Conservation (phyloP, 139 green algal species). For the Tetraselmis striata region DNA sequence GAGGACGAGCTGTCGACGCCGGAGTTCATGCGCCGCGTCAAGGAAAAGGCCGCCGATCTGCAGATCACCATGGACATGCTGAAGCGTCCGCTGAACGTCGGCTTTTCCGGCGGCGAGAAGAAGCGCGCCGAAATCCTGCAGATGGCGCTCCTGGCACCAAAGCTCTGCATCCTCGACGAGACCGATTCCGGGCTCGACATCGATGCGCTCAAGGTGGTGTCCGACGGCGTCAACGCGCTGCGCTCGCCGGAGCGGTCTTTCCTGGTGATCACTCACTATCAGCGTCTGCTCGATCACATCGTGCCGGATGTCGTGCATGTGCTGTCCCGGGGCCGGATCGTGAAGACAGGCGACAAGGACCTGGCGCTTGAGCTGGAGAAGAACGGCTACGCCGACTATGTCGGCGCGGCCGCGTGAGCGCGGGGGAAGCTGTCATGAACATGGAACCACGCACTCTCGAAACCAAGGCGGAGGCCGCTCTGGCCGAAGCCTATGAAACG, state of each 20-base stretch:
- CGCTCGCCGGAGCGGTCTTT: slow-evolving; percentile 34
- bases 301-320: slow-evolving; percentile 70
- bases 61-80: too few relatives aligned
- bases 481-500: too few relatives aligned
- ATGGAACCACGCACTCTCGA: too few relatives aligned
- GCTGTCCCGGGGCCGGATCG: too few relatives aligned
- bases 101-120: slow-evolving; percentile 98
- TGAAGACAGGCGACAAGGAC: too few relatives aligned
- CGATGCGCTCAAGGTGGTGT: slow-evolving; percentile 81
- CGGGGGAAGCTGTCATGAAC: too few relatives aligned
- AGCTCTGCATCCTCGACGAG: slow-evolving; percentile 77
- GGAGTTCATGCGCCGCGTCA: slow-evolving; percentile 94
- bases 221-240: slow-evolving; percentile 63
- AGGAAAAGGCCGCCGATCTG: slow-evolving; percentile 67
- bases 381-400: too few relatives aligned
- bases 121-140: slow-evolving; percentile 87
- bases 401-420: too few relatives aligned
- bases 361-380: too few relatives aligned
- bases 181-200: slow-evolving; percentile 96
- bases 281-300: slow-evolving; percentile 74
- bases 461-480: too few relatives aligned
- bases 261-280: slow-evolving; percentile 98
- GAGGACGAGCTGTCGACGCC: slow-evolving; percentile 88
- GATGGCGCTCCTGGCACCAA: slow-evolving; percentile 83
- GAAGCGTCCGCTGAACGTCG: slow-evolving; percentile 96